phyloP scores from a whole-genome alignment of 1,284 basidiomycete species.

The Stereum hirsutum region DNA sequence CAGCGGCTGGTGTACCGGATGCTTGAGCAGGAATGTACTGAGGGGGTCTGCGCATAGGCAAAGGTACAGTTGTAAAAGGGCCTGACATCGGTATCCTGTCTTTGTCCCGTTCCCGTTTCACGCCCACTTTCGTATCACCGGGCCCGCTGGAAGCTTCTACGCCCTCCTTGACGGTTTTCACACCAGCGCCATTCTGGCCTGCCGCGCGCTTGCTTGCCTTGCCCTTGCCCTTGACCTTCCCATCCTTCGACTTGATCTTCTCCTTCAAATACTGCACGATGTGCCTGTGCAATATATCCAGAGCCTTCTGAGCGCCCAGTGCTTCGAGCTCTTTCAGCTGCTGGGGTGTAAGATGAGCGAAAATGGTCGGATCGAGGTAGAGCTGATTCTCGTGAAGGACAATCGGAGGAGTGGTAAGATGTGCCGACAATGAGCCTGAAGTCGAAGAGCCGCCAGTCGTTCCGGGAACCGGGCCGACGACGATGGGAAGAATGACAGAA shows the following conservation, averaged over 20 bases:
- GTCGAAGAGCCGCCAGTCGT: constrained; percentile 24
- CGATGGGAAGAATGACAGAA: constrained; percentile 45
- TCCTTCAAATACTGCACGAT: constrained; percentile 84
- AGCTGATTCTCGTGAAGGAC: constrained; percentile 80
- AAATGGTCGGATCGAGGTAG: constrained; percentile 79
- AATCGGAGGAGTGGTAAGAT: constrained; percentile 57
- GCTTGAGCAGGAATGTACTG: constrained; percentile 15
- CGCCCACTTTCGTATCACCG: constrained; percentile 20
- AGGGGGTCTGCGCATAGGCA: constrained; percentile 20
- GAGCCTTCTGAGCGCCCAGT: constrained; percentile 75
- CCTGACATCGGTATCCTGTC: constrained; percentile 12
- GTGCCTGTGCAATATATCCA: constrained; percentile 76
- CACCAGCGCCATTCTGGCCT: constrained; percentile 20
- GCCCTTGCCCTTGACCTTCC: constrained; percentile 33
- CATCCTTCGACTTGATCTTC: constrained; percentile 40
- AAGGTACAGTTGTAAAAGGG: constrained; percentile 30
- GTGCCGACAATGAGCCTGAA: constrained; percentile 19
- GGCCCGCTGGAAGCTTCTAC: constrained; percentile 14
- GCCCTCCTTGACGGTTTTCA: constrained; percentile 17
- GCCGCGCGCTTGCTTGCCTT: constrained; percentile 27
- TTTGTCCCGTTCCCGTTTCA: constrained; percentile 4
- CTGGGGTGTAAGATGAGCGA: constrained; percentile 67
- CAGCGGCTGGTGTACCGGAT: constrained; percentile 15
- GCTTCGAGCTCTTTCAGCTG: constrained; percentile 72
- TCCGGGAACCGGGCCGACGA: constrained; percentile 45